Evolutionary conservation across 2,329 filamentous ascomycete genomes (phyloP).

Genomic region (Botrytis paeoniae): DNA sequence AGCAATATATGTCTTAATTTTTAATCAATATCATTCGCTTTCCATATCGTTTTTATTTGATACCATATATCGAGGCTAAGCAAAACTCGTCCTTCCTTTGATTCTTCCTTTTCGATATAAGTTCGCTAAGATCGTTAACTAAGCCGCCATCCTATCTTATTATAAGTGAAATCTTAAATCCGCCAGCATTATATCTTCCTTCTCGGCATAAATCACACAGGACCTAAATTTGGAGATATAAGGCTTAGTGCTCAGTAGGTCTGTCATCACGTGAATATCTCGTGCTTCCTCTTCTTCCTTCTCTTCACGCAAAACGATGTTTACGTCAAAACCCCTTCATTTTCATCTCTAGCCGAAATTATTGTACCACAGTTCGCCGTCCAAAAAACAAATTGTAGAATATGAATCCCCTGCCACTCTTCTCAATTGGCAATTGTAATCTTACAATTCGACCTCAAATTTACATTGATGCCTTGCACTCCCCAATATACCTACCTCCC

Average conservation of each 20-base stretch:
- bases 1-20: background rate
- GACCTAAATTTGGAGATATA: background rate
- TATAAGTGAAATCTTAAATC: background rate
- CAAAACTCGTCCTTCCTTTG: background rate
- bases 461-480: background rate
- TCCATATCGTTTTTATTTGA: background rate
- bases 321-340: background rate
- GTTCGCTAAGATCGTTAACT: background rate
- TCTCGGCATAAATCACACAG: background rate
- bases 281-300: background rate
- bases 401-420: too few species aligned
- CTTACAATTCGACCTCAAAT: background rate
- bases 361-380: background rate
- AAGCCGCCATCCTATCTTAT: background rate
- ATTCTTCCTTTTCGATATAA: background rate
- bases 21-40: background rate
- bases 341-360: background rate
- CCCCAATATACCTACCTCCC: background rate
- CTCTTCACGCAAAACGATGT: background rate
- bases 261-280: background rate
- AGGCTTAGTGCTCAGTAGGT: background rate
- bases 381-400: background rate
- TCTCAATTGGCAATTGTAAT: background rate
- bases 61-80: background rate
- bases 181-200: background rate